Evolutionary conservation across 495 filamentous ascomycete species (phyloP).

Genomic region (Talaromyces borbonicus): DNA sequence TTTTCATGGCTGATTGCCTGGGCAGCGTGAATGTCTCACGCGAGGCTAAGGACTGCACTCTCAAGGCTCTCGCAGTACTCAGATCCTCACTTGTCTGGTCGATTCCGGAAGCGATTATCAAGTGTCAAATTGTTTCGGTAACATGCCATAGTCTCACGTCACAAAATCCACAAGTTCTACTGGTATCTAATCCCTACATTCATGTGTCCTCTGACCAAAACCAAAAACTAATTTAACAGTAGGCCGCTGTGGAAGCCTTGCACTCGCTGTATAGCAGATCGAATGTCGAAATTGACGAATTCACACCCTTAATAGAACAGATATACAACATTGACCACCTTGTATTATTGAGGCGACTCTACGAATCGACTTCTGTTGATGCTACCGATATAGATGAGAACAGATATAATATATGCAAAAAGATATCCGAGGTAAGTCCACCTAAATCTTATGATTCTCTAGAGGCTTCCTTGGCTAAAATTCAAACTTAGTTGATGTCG

Average conservation of each 20-base stretch:
- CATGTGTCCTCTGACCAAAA: constrained; percentile 6
- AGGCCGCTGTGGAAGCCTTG: constrained; percentile 78
- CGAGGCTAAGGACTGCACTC: constrained; percentile 48
- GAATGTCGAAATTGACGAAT: constrained; percentile 68
- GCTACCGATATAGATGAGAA: constrained; percentile 75
- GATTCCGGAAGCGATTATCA: constrained; percentile 67
- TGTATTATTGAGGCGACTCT: constrained; percentile 61
- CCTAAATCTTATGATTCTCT: not conserved
- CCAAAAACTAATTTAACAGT: constrained; percentile 15
- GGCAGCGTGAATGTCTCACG: constrained; percentile 52
- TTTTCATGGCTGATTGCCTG: constrained; percentile 64
- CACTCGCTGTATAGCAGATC: constrained; percentile 70
- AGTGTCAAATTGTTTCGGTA: constrained; percentile 55
- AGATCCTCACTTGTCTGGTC: constrained; percentile 75
- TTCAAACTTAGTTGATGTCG: constrained; percentile 55
- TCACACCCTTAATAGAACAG: constrained; percentile 63
- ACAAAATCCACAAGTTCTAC: constrained; percentile 61
- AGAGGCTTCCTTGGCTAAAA: not conserved
- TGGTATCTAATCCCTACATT: constrained; percentile 35
- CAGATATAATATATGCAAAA: constrained; percentile 86
- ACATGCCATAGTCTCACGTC: constrained; percentile 68
- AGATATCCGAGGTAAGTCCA: constrained; percentile 76
- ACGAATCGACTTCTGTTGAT: constrained; percentile 74
- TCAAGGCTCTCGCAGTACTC: constrained; percentile 66
- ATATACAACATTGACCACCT: constrained; percentile 66